Evolutionary conservation across 2,329 filamentous ascomycete genomes (phyloP), one percentile per base, ranked within the genome.

Genomic region (Penicillium italicum): DNA sequence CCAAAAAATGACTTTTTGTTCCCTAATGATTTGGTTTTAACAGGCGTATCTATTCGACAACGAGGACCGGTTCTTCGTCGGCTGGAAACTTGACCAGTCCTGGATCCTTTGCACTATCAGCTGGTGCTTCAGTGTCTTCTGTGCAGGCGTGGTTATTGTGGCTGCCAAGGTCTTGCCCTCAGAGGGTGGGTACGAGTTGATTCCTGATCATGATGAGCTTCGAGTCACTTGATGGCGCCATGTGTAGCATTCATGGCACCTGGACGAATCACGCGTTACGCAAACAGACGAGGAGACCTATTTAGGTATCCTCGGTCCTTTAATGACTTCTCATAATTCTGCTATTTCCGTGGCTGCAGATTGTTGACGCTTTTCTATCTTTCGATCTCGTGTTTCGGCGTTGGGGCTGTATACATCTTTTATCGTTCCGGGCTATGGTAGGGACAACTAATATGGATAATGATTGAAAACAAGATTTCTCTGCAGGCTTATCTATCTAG

Each of bases 121-220:
- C 63, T 86, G 83, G 82, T 77, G 74, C 51, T 69, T 85, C 3
- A 74, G 82, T 57, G 62, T 82, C 33, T 58, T 85, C 16, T 80
- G 82, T 54, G 79, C 78, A 0, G 68, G 79, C 14, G 85, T 82
- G 12, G 77, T 97, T 51, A 77, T 82, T 1, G 75, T 85, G 11
- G 88, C 89, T 1, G 88, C 87, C 5, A 84, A 85, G 56, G 73
- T 88, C 22, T 77, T 96, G 41, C 88, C 90, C 0, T 82, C 85
- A 0, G 92, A 97, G 71, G 90, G 89, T 66, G 92, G 90, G 53
- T 97, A 96, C 76, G 90, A 96, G 71, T 82, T 90, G 59, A 90
- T 86, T 69, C 85, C 78, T 8, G 76, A 78, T 50, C 67, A 70
- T 54, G 63, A 66, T 47, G 42, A 42, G 11, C 36, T 63, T 7